Evolutionary conservation across 495 filamentous ascomycete species (phyloP), one percentile per base, ranked within the genome.

Genomic region (Penicillium angulare): DNA sequence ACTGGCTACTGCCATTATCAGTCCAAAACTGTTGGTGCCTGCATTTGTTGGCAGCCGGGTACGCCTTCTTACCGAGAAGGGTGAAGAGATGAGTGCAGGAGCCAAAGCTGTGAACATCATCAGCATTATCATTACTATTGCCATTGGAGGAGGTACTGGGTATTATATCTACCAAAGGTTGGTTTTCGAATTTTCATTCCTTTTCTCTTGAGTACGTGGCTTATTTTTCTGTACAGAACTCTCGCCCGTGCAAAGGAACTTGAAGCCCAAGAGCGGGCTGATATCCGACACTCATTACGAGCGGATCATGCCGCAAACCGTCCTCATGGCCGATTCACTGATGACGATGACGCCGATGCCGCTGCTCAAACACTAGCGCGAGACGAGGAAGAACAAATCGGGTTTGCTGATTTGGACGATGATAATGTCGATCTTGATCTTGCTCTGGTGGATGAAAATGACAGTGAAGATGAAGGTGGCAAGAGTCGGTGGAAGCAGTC

Each of bases 1-100:
- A 24, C 59, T 87, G 31, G 92, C 95, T 0, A 97, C 93, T 6
- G 85, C 88, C 1, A 67, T 87, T 12, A 78, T 85, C 9, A 77
- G 80, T 0, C 93, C 93, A 8, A 97, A 96, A 63, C 74, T 98
- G 31, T 68, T 96, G 51, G 84, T 97, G n/a, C 90, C 91, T 52
- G 81, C 96, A 40, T 98, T 97, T 69, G 87, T 98, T 58, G 93
- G 93, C 49, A 83, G 79, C 53, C 76, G 86, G 29, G 70, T 98
- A 1, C 71, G 73, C 15, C 47, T 74, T 17, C 86, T 86, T 5
- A 78, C 80, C 27, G 80, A 97, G 18, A 89, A 89, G 10, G 76
- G 82, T 42, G 81, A 79, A 53, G 65, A 79, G 49, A 81, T 80
- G 78, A 79, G 77, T 50, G 55, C 67, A 12, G 67, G 67, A 13